Conservation (phyloP, 371 early-diverging fungal species). For the Mortierella polycephala region DNA sequence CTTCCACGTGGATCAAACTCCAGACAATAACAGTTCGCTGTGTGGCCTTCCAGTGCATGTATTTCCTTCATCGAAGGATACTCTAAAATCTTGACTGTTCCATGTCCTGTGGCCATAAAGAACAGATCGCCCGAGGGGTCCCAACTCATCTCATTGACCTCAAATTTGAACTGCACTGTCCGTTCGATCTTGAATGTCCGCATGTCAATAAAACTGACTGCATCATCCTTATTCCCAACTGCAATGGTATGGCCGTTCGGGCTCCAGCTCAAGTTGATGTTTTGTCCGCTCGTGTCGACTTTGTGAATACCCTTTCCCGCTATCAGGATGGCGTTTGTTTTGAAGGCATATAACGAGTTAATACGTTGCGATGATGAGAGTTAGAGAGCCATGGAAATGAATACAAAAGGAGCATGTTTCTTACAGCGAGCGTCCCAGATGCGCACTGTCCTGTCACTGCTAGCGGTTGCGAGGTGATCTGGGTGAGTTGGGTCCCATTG, state of each 20-base stretch:
- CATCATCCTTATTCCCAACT: conserved; percentile 87
- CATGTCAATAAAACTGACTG: conserved; percentile 82
- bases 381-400: not conserved
- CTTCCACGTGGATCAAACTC: conserved; percentile 84
- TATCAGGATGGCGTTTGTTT: conserved; percentile 16
- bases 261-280: conserved; percentile 89
- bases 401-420: conserved; percentile 7
- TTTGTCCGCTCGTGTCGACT: conserved; percentile 81
- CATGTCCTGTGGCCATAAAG: conserved; percentile 82
- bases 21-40: conserved; percentile 85
- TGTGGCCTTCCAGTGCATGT: conserved; percentile 76
- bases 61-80: conserved; percentile 70
- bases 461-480: conserved; percentile 84
- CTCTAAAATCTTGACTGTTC: conserved; percentile 75
- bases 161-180: conserved; percentile 33
- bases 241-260: conserved; percentile 84
- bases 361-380: not conserved
- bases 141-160: conserved; percentile 88
- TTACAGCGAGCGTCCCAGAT: conserved; percentile 90
- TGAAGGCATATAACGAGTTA: not conserved
- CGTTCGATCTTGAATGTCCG: conserved; percentile 44
- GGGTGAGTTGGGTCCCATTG: conserved; percentile 85
- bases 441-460: conserved; percentile 85
- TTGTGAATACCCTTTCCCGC: conserved; percentile 72
- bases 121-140: conserved; percentile 81